Percentiles rank a stretch among this genome's conserved stretches.
Evolutionary conservation across 2,329 filamentous ascomycete genomes (phyloP).

Genomic region (Colletotrichum echinochloae): DNA sequence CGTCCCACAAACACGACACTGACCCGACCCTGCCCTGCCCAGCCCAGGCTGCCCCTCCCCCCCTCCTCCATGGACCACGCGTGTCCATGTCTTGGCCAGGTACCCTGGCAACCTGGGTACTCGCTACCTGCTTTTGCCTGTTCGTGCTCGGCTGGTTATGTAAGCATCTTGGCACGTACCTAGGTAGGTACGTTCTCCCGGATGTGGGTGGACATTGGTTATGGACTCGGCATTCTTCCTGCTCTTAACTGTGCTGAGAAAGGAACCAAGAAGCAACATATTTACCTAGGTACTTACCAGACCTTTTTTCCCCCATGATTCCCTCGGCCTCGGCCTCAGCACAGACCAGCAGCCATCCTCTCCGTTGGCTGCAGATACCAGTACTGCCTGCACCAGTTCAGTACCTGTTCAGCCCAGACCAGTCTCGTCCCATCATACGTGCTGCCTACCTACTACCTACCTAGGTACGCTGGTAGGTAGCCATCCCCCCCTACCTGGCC

Average conservation of each 20-base stretch:
- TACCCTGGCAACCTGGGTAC: neutral
- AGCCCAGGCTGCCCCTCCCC: neutral
- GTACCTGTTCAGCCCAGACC: neutral
- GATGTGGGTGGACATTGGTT: neutral
- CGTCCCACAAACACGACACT: constrained; percentile 17
- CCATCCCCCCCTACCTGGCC: neutral
- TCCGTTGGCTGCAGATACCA: neutral
- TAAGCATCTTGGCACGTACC: neutral
- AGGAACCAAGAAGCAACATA: neutral
- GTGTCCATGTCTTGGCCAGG: neutral
- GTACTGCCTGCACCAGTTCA: neutral
- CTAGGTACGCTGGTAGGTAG: neutral
- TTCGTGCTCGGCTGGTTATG: neutral
- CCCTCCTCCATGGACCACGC: neutral
- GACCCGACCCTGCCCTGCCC: neutral
- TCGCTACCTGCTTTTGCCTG: neutral
- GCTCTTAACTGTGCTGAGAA: neutral
- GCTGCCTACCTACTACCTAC: no score
- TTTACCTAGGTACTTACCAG: no score
- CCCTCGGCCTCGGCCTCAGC: neutral
- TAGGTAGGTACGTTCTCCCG: no score
- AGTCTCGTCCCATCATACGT: neutral
- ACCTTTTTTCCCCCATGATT: neutral
- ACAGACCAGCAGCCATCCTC: no score
- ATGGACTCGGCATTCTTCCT: no score